Evolutionary conservation across 73 alveolate genomes (phyloP).

Genomic region (Tetrahymena borealis): DNA sequence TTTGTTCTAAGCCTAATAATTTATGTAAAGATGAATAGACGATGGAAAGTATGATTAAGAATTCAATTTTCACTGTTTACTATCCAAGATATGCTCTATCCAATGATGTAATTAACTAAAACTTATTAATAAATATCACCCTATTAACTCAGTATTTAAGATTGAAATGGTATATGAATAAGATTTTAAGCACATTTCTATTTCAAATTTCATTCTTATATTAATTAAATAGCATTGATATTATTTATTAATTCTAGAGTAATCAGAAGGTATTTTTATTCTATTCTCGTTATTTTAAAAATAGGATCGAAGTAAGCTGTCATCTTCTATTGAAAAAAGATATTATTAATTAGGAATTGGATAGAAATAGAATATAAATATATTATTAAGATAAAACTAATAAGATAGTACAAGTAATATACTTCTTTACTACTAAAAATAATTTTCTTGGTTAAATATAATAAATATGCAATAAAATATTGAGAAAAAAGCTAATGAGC

Average conservation of each 20-base stretch:
- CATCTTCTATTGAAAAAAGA: neutral
- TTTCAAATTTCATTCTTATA: too few relatives aligned
- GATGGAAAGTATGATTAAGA: neutral
- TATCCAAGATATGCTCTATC: neutral
- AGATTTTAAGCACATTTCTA: too few relatives aligned
- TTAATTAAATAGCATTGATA: too few relatives aligned
- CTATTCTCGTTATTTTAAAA: too few relatives aligned
- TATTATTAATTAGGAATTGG: neutral
- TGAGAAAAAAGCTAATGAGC: neutral
- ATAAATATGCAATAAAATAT: neutral
- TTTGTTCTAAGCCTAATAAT: neutral
- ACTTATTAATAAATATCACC: too few relatives aligned
- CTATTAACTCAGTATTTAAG: too few relatives aligned
- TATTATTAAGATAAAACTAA: neutral
- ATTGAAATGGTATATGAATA: too few relatives aligned
- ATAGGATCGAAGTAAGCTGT: neutral
- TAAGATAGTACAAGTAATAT: neutral
- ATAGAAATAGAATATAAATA: neutral
- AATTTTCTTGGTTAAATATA: neutral
- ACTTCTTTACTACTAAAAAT: neutral
- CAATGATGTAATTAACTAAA: neutral
- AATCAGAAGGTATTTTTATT: too few relatives aligned
- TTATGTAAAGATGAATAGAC: neutral
- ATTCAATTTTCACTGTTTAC: neutral
- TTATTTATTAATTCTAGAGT: too few relatives aligned